Evolutionary conservation across 768 basidiomycete species (phyloP), one percentile per base, ranked within the genome.

Genomic region (Amanita fuliginea): DNA sequence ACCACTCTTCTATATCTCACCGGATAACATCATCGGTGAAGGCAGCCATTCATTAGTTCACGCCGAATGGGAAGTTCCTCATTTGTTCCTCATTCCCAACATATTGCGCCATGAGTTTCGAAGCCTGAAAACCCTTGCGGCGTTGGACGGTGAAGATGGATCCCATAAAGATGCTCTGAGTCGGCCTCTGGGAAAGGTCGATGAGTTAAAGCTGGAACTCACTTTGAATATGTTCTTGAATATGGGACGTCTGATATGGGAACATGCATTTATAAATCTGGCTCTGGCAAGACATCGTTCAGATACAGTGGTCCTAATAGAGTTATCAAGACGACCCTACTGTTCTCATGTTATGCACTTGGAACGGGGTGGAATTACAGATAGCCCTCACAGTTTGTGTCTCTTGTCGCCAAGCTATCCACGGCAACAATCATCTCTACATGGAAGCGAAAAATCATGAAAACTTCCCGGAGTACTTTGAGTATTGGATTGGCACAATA

Each of bases 21-120:
- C 70, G 0, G 33, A 37, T 0, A 55, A 67, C 30, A 41, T 16
- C 16, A 53, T 69, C 5, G 80, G 78, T 3, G 0, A 13, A 0
- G 80, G 81, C 0, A 55, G 76, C 55, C 81, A 83, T 55, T 81
- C 81, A 0, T 41, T 60, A 30, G 75, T 78, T 0, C 74, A 64
- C 35, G 76, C 69, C 5, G 73, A 77, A 47, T 73, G 72, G 66
- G 75, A 76, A 34, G 55, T 82, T 1, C 78, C 80, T 1, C 67
- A 70, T 1, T 59, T 64, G 14, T 13, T 71, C 5, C 60, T 76
- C 4, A 43, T 62, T 5, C 60, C 58, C 2, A 61, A 64, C 2
- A 52, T 56, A 0, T 16, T 77, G 1, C 78, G 76, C 58, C 26
- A 42, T 0, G 6, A 49, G 5, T 22, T 26, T 58, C 11, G 61